Evolutionary conservation across 1,284 basidiomycete species (phyloP).

Genomic region (Ustilago nuda): DNA sequence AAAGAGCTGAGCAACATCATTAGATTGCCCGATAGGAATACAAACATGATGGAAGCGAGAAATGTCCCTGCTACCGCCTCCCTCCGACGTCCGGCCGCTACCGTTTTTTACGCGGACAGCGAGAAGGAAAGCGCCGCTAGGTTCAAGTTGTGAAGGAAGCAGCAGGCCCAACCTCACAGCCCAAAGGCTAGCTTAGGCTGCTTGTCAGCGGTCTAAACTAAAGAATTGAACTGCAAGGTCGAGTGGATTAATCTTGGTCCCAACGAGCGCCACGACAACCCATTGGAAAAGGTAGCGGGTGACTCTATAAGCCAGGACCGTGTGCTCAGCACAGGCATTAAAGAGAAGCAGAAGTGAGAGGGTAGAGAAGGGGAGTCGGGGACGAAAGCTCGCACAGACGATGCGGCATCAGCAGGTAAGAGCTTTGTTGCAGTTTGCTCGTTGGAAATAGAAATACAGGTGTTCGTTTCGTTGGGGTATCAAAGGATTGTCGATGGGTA

Average conservation of each 20-base stretch:
- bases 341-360: neutral
- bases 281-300: conserved; percentile 56
- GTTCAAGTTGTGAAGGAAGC: conserved; percentile 58
- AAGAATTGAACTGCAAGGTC: neutral
- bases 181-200: conserved; percentile 15
- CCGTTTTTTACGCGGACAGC: conserved; percentile 18
- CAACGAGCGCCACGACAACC: conserved; percentile 55
- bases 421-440: neutral
- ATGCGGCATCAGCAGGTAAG: neutral
- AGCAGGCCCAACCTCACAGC: conserved; percentile 28
- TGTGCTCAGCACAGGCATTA: conserved; percentile 24
- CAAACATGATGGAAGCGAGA: neutral
- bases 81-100: conserved; percentile 55
- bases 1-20: neutral
- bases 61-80: conserved; percentile 55
- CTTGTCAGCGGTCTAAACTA: conserved; percentile 44
- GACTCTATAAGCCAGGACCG: conserved; percentile 60
- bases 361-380: neutral
- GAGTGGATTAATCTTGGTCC: conserved; percentile 52
- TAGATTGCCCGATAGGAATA: neutral
- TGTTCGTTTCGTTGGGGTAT: conserved; percentile 19
- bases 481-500: conserved; percentile 17
- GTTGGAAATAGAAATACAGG: conserved; percentile 19
- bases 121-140: conserved; percentile 53
- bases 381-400: neutral